phyloP scores from a whole-genome alignment of 352 stramenopile species.

The Globisporangium megalacanthum region DNA sequence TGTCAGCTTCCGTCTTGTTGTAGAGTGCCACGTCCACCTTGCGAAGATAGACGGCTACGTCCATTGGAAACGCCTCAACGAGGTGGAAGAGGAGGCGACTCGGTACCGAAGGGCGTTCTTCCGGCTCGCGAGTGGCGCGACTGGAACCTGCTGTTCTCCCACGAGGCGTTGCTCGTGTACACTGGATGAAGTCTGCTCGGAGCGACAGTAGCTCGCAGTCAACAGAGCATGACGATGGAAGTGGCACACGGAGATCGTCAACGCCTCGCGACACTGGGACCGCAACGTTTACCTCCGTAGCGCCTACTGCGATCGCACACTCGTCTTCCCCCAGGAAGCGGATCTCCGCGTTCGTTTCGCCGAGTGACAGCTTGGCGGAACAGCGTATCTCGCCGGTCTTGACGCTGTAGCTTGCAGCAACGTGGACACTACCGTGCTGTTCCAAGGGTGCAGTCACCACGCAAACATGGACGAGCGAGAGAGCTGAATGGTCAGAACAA shows the following conservation, averaged over 20 bases:
- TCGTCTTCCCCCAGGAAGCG: slow-evolving; percentile 7
- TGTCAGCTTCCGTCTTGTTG: not conserved
- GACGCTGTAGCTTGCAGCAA: slow-evolving; percentile 16
- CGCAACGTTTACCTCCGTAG: slow-evolving; percentile 21
- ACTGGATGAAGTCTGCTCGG: not conserved
- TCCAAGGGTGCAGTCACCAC: not conserved
- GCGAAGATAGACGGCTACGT: slow-evolving; percentile 5
- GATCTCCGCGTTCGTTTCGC: slow-evolving; percentile 1
- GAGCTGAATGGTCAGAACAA: no score
- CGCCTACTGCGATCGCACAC: slow-evolving; percentile 12
- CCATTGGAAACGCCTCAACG: slow-evolving; percentile 5
- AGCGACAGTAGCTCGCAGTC: slow-evolving; percentile 4
- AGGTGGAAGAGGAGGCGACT: slow-evolving; percentile 11
- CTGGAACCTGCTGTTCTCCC: not conserved
- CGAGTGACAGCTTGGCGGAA: slow-evolving; percentile 12
- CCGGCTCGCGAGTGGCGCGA: not conserved
- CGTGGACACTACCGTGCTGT: slow-evolving; percentile 26
- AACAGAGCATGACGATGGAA: slow-evolving; percentile 12
- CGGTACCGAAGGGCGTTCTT: not conserved
- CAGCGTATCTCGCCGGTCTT: slow-evolving; percentile 16
- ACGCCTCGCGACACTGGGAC: slow-evolving; percentile 15
- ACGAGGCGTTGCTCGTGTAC: not conserved
- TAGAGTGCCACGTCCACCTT: slow-evolving; percentile 8
- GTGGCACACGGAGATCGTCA: slow-evolving; percentile 12
- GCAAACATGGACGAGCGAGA: slow-evolving; percentile 1